Conservation (phyloP, 805 yeast genomes). For the Ogataea allantospora region DNA sequence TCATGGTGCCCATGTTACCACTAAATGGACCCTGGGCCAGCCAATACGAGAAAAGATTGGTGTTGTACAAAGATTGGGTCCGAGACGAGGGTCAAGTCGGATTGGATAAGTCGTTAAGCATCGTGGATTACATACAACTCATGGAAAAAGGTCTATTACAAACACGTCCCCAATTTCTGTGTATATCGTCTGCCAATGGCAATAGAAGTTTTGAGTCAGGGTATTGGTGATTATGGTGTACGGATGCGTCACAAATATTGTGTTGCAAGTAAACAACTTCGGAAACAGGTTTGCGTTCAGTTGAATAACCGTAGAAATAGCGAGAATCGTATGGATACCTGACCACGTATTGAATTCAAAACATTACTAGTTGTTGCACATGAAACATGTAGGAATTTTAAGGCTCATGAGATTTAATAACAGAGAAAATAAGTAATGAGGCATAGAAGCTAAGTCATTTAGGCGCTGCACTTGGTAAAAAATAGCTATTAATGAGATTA, state of each 20-base stretch:
- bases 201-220: conserved; percentile 16
- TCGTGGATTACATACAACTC: conserved; percentile 25
- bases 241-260: neutral
- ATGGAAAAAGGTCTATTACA: conserved; percentile 18
- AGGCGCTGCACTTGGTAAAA: too few species aligned
- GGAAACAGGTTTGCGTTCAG: too few species aligned
- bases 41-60: conserved; percentile 30
- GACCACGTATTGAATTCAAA: too few species aligned
- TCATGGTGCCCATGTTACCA: conserved; percentile 32
- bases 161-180: conserved; percentile 27
- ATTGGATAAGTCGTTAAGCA: conserved; percentile 12
- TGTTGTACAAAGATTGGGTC: conserved; percentile 34
- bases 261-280: neutral
- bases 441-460: too few species aligned
- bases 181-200: conserved; percentile 16
- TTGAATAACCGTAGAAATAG: too few species aligned
- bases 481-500: too few species aligned
- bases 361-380: too few species aligned
- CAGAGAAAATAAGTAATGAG: too few species aligned
- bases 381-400: too few species aligned
- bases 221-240: conserved; percentile 12
- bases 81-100: conserved; percentile 7
- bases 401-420: too few species aligned
- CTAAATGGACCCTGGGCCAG: conserved; percentile 28
- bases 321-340: too few species aligned